These are phyloP conservation scores for Phytophthora sp. DNA, from an alignment of 352 stramenopile species.

Conservation along the genomic window DNA sequence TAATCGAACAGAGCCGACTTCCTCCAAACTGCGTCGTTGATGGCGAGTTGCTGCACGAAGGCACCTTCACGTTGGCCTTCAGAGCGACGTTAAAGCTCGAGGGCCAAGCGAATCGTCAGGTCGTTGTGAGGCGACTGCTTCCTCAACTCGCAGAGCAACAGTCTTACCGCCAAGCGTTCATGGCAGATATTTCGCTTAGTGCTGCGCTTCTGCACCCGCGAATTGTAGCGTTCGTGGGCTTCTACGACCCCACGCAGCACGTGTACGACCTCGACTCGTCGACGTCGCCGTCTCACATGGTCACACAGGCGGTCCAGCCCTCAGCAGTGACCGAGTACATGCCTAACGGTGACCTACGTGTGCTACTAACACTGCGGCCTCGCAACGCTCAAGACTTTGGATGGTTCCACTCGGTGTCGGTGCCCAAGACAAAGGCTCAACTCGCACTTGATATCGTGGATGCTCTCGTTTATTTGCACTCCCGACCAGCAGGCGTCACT, in stretches of 20 bases:
- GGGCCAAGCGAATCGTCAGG: constrained; percentile 28
- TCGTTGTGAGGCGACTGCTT: constrained; percentile 35
- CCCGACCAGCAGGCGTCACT: constrained; percentile 25
- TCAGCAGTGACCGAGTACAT: constrained; percentile 56
- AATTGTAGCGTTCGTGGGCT: constrained; percentile 49
- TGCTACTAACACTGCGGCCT: constrained; percentile 37
- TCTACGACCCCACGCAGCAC: constrained; percentile 31
- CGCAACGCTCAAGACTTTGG: constrained; percentile 39
- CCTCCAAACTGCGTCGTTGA: constrained; percentile 32
- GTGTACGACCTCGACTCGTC: constrained; percentile 34
- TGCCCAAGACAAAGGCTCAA: constrained; percentile 40
- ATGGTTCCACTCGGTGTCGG: constrained; percentile 39
- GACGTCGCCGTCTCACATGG: constrained; percentile 26
- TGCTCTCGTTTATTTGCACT: constrained; percentile 58
- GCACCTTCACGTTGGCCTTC: constrained; percentile 37
- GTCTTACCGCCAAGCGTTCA: constrained; percentile 39
- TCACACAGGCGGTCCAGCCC: constrained; percentile 22
- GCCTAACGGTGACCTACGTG: constrained; percentile 46
- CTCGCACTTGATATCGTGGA: constrained; percentile 57
- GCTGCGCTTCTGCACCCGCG: constrained; percentile 37
- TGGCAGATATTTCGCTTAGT: constrained; percentile 43
- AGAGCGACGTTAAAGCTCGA: constrained; percentile 37
- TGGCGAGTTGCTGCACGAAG: constrained; percentile 38
- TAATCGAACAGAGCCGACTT: constrained; percentile 39
- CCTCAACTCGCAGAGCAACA: constrained; percentile 32